Evolutionary conservation across 805 yeast genomes (phyloP).

Genomic region (Hanseniaspora mollemarum): DNA sequence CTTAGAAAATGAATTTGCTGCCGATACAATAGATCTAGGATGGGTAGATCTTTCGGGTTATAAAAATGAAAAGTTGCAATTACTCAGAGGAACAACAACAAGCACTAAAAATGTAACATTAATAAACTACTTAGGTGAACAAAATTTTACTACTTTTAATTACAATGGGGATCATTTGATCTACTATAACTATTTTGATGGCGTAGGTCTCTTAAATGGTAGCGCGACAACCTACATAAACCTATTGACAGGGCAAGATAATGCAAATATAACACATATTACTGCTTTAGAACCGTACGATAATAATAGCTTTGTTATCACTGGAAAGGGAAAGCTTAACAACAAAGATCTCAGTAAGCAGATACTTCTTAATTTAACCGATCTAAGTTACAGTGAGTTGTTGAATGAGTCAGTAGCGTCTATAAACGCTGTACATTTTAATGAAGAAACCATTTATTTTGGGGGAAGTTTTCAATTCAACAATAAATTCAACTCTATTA

Average conservation of each 20-base stretch:
- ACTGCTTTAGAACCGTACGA: constrained; percentile 23
- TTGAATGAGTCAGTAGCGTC: constrained; percentile 21
- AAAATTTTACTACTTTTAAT: constrained; percentile 24
- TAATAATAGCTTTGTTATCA: constrained; percentile 28
- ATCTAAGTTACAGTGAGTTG: constrained; percentile 23
- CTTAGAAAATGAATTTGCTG: background rate
- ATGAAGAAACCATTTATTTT: constrained; percentile 47
- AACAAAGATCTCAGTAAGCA: constrained; percentile 27
- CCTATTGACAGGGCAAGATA: background rate
- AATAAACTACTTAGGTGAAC: constrained; percentile 25
- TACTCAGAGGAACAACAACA: background rate
- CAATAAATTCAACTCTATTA: constrained; percentile 39
- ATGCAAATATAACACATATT: constrained; percentile 6
- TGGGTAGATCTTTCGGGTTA: constrained; percentile 12
- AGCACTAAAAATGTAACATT: constrained; percentile 6
- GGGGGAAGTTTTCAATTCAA: constrained; percentile 67
- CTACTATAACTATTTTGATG: constrained; percentile 12
- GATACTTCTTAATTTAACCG: constrained; percentile 28
- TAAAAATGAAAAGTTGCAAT: constrained; percentile 1
- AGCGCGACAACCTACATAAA: constrained; percentile 8
- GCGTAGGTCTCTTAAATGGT: background rate
- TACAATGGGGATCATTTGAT: constrained; percentile 11
- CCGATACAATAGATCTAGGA: background rate
- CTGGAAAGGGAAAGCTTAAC: constrained; percentile 27
- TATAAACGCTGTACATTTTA: constrained; percentile 41